These are phyloP conservation scores for Globisporangium cylindrosporum DNA, from an alignment of 352 stramenopile species.

Conservation along the genomic window DNA sequence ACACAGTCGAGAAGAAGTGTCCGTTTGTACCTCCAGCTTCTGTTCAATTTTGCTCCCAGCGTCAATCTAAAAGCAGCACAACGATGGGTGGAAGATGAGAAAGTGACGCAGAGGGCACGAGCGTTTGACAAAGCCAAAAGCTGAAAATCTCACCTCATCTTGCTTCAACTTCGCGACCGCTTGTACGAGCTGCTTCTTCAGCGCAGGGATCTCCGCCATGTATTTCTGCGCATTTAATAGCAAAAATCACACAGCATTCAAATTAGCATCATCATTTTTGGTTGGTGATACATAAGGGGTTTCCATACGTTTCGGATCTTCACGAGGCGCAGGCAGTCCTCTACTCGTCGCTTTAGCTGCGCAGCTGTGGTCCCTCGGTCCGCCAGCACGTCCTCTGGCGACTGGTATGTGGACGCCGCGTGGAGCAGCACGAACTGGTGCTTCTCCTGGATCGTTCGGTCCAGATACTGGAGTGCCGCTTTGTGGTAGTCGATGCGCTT, in stretches of 20 bases:
- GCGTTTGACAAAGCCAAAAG: neutral
- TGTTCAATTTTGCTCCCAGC: slow-evolving; percentile 63
- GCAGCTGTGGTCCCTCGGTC: slow-evolving; percentile 45
- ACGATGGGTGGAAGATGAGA: neutral
- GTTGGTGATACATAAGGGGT: neutral
- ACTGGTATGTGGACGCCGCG: slow-evolving; percentile 46
- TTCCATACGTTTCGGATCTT: slow-evolving; percentile 61
- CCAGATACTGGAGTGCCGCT: slow-evolving; percentile 56
- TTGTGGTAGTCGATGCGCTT: slow-evolving; percentile 85
- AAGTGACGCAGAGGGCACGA: neutral
- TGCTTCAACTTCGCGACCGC: slow-evolving; percentile 60
- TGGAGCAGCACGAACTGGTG: slow-evolving; percentile 59
- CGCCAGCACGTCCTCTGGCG: slow-evolving; percentile 44
- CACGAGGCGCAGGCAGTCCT: slow-evolving; percentile 68
- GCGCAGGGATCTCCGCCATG: slow-evolving; percentile 42
- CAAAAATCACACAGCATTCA: neutral
- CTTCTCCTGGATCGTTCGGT: slow-evolving; percentile 51
- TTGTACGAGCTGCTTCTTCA: slow-evolving; percentile 49
- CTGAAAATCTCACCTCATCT: slow-evolving; percentile 38
- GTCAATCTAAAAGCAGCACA: slow-evolving; percentile 31
- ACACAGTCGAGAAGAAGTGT: neutral
- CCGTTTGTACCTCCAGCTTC: slow-evolving; percentile 56
- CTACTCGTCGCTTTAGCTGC: slow-evolving; percentile 49
- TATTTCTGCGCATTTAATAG: slow-evolving; percentile 44
- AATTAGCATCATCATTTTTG: neutral